A percentile compares a stretch with the other conserved stretches of the same genome.
Conservation (phyloP, 2,329 filamentous ascomycete genomes). For the Parafenestella ontariensis region DNA sequence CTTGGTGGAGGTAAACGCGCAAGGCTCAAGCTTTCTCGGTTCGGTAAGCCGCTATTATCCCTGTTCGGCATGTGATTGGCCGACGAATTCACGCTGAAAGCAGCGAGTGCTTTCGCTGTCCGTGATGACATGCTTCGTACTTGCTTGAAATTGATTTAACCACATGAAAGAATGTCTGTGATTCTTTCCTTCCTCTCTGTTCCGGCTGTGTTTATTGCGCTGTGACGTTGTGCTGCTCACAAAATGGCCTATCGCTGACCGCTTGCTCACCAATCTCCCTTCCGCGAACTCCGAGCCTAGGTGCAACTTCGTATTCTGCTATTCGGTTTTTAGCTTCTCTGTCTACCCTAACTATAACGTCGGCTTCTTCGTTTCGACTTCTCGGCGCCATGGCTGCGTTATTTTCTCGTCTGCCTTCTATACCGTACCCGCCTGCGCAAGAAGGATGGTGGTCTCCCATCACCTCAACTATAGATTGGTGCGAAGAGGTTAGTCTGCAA, state of each 20-base stretch:
- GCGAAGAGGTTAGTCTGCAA: conserved; percentile 68
- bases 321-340: neutral
- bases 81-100: conserved; percentile 7
- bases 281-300: conserved; percentile 24
- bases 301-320: conserved; percentile 10
- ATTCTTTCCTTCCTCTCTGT: too few species aligned
- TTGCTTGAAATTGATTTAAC: too few species aligned
- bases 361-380: neutral
- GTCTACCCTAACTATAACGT: neutral
- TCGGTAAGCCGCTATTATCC: conserved; percentile 9
- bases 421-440: conserved; percentile 59
- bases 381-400: conserved; percentile 38
- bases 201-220: too few species aligned
- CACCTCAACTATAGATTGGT: conserved; percentile 79
- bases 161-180: neutral
- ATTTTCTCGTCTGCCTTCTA: conserved; percentile 51
- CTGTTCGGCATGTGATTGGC: conserved; percentile 27
- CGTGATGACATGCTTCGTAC: neutral
- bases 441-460: conserved; percentile 73
- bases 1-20: conserved; percentile 6
- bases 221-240: conserved; percentile 1
- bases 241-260: conserved; percentile 13
- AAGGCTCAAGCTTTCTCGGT: conserved; percentile 34
- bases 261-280: conserved; percentile 18
- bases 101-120: conserved; percentile 8